Conservation (phyloP, 1,284 basidiomycete species). For the Irpex sp. region DNA sequence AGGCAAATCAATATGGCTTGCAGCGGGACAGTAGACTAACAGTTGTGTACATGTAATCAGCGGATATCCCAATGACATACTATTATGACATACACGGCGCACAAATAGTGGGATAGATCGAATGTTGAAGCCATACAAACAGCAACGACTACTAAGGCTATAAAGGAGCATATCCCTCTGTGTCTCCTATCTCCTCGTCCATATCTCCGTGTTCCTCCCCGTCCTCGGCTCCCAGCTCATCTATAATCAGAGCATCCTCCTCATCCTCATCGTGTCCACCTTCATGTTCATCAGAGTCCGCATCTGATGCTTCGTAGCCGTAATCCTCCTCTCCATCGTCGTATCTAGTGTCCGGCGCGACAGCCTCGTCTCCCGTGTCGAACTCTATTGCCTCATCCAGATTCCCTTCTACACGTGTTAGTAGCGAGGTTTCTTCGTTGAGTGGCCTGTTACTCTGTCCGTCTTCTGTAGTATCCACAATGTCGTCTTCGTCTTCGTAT, state of each 20-base stretch:
- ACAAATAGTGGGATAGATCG: too few relatives aligned
- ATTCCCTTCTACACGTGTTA: neutral
- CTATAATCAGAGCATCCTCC: neutral
- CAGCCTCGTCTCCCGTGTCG: neutral
- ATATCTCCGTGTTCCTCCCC: neutral
- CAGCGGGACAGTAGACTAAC: too few relatives aligned
- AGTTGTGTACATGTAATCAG: too few relatives aligned
- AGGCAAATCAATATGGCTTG: too few relatives aligned
- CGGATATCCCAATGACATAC: too few relatives aligned
- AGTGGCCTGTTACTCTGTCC: neutral
- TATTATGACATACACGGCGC: too few relatives aligned
- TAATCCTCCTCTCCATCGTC: neutral
- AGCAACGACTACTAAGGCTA: too few relatives aligned
- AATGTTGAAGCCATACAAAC: too few relatives aligned
- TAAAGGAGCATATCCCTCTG: neutral
- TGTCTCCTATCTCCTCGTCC: neutral
- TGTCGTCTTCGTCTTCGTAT: neutral
- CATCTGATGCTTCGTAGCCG: neutral
- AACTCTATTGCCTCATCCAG: neutral
- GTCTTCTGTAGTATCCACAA: neutral
- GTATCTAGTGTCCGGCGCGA: neutral
- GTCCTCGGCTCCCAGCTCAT: neutral
- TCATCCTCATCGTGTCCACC: neutral
- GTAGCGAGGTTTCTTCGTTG: neutral
- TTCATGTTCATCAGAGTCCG: neutral